Evolutionary conservation across 2,329 filamentous ascomycete species (phyloP), one percentile per base, ranked within the genome.

Genomic region (Cadophora sp.): DNA sequence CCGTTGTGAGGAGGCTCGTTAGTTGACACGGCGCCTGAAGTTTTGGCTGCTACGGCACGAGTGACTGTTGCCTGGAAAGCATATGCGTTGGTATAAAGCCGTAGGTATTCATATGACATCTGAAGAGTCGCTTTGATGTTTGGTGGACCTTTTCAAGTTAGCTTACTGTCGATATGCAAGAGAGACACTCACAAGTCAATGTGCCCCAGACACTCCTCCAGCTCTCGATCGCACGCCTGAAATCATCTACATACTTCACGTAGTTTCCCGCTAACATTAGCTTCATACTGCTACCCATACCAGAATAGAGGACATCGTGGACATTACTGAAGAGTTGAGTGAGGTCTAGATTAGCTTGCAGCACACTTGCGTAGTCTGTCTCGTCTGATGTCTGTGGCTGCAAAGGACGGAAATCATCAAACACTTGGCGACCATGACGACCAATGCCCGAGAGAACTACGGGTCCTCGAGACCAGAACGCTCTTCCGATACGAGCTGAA

Each of bases 211-310:
- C 84, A 43, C 86, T 85, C 70, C 91, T 91, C 89, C 89, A 92
- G 58, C 87, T 85, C 63, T 89, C 84, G n/a, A 91, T 88, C 0
- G 88, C 88, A 1, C 85, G 83, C 4, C 89, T 84, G 71, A 91
- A 91, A 74, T 92, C 89, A 72, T 92, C 90, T 72, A 91, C 89
- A 70, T 91, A 91, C 74, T 91, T 88, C 70, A 91, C 89, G 72
- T 91, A 91, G 72, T 90, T 89, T 0, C 89, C 89, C 73, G 87
- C 88, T 41, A 90, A 80, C 78, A 91, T 90, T 68, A 89, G 84
- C 65, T 91, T 86, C 73, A 89, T 88, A 68, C 88, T 88, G 24
- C 89, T 88, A 20, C 87, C 86, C 64, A 88, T 89, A 11, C 89
- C 90, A 0, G 89, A 90, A 75, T 91, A 92, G 1, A 92, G 78